phyloP scores from a whole-genome alignment of 139 green algal species.

The Eudorina sp. region DNA sequence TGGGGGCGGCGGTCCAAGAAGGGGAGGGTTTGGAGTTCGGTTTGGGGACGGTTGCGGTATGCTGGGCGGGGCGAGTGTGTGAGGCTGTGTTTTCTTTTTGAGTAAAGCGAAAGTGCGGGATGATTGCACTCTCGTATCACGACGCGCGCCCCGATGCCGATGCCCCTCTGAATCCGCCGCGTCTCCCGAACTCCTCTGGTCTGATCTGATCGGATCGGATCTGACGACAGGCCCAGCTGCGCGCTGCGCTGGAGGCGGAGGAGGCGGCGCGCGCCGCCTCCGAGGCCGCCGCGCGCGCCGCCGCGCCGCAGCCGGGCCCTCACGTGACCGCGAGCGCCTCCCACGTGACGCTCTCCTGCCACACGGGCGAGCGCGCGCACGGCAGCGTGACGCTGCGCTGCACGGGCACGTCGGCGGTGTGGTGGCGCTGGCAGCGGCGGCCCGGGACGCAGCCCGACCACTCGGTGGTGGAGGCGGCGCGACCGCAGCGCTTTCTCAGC shows the following conservation, averaged over 20 bases:
- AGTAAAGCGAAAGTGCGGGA: no score
- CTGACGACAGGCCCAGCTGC: slow-evolving; percentile 24
- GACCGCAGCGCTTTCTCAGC: slow-evolving; percentile 24
- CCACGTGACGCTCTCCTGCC: slow-evolving; percentile 28
- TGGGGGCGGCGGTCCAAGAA: not conserved
- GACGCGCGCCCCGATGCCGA: no score
- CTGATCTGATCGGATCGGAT: not conserved
- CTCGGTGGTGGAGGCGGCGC: not conserved
- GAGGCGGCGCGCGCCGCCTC: slow-evolving; percentile 42
- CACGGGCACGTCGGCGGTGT: slow-evolving; percentile 53
- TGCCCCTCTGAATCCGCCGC: no score
- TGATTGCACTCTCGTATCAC: no score
- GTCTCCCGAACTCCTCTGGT: not conserved
- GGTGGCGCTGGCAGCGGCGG: slow-evolving; percentile 3
- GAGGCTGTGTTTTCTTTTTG: no score
- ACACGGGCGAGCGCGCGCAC: not conserved
- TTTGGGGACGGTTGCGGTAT: no score
- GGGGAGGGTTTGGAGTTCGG: not conserved
- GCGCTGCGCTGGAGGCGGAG: slow-evolving; percentile 51
- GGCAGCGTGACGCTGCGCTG: not conserved
- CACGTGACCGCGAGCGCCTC: slow-evolving; percentile 3
- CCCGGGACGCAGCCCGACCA: slow-evolving; percentile 13
- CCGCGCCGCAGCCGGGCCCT: slow-evolving; percentile 48
- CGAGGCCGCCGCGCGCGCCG: not conserved
- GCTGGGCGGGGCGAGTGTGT: no score